phyloP scores from a whole-genome alignment of 495 filamentous ascomycete genomes.

The Pyronema omphalodes region DNA sequence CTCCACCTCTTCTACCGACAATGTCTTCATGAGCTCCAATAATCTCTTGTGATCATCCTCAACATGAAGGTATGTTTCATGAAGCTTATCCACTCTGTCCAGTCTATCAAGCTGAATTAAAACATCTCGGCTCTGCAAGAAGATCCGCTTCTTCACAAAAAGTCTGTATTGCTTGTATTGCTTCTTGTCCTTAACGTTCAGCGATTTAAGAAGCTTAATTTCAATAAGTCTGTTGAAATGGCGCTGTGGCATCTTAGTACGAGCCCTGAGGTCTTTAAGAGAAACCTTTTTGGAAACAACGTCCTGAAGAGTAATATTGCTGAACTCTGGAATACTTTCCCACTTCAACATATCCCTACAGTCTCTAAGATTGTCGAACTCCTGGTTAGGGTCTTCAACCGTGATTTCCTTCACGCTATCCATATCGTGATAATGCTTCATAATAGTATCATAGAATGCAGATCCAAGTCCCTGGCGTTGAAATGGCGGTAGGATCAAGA shows the following conservation, averaged over 20 bases:
- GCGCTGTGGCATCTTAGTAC: constrained; percentile 43
- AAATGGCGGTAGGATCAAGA: constrained; percentile 78
- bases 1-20: constrained; percentile 23
- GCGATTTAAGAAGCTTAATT: not conserved
- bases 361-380: constrained; percentile 81
- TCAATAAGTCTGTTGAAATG: constrained; percentile 42
- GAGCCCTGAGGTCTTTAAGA: constrained; percentile 27
- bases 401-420: constrained; percentile 60
- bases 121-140: constrained; percentile 42
- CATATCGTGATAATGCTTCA: constrained; percentile 41
- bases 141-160: constrained; percentile 53
- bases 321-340: constrained; percentile 34
- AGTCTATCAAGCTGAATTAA: constrained; percentile 58
- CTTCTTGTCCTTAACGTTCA: constrained; percentile 30
- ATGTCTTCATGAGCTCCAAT: constrained; percentile 34
- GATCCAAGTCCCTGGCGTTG: constrained; percentile 62
- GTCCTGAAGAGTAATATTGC: constrained; percentile 27
- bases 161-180: constrained; percentile 26
- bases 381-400: constrained; percentile 89
- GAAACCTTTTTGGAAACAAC: constrained; percentile 24
- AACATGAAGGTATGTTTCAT: constrained; percentile 56
- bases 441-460: constrained; percentile 58
- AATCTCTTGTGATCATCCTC: constrained; percentile 64
- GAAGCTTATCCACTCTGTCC: constrained; percentile 65
- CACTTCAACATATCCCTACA: constrained; percentile 59